These are phyloP conservation scores for Erythrophleum fordii DNA, from an alignment of 306 rosid species.

Conservation along the genomic window DNA sequence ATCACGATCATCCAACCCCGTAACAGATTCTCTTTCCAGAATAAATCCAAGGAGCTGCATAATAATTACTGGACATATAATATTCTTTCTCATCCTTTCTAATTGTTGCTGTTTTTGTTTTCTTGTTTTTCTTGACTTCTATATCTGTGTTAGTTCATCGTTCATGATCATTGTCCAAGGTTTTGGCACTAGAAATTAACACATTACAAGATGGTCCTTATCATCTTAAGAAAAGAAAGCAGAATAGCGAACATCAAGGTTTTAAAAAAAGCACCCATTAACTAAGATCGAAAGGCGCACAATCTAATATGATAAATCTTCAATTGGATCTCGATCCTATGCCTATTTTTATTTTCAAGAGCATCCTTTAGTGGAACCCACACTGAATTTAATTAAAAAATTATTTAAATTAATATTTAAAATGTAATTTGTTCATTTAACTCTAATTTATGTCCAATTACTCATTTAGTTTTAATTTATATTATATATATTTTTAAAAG, in stretches of 20 bases:
- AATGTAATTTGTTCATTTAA: too few relatives aligned
- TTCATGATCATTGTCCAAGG: constrained; percentile 24
- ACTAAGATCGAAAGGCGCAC: constrained; percentile 26
- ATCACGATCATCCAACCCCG: constrained; percentile 28
- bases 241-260: not conserved
- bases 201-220: not conserved
- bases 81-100: constrained; percentile 29
- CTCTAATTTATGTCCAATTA: too few relatives aligned
- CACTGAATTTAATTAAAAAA: too few relatives aligned
- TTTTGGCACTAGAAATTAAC: constrained; percentile 30
- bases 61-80: constrained; percentile 14
- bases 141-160: constrained; percentile 8
- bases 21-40: constrained; percentile 38
- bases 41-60: constrained; percentile 38
- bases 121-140: constrained; percentile 31
- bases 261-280: constrained; percentile 1
- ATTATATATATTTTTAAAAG: too few relatives aligned
- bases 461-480: too few relatives aligned
- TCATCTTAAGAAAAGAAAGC: not conserved
- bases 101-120: constrained; percentile 31
- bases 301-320: constrained; percentile 1
- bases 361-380: constrained; percentile 29
- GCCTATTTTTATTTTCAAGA: not conserved
- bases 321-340: constrained; percentile 21
- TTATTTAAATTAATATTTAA: too few relatives aligned